A percentile compares a stretch with the other conserved stretches of the same genome.
These are phyloP conservation scores for Botrytis aclada DNA, from an alignment of 2,329 filamentous ascomycete species.

Conservation along the genomic window DNA sequence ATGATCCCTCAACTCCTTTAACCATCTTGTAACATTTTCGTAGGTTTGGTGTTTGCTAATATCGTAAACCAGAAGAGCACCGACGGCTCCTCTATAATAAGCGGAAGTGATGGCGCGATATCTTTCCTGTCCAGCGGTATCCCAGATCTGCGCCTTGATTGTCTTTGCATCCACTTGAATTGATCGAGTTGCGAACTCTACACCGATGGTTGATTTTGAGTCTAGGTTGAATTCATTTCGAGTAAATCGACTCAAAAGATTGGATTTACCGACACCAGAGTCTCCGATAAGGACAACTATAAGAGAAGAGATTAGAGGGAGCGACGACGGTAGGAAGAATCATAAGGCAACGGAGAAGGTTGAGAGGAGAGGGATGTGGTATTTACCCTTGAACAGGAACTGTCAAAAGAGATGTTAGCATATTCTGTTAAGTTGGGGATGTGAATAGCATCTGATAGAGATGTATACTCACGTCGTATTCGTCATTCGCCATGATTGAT, in stretches of 20 bases:
- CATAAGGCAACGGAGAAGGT: slow-evolving; percentile 27
- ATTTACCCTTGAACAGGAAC: slow-evolving; percentile 97
- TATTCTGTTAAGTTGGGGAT: slow-evolving; percentile 2
- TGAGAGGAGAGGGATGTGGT: slow-evolving; percentile 23
- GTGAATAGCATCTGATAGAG: neutral
- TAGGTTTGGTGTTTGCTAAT: slow-evolving; percentile 99
- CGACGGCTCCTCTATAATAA: slow-evolving; percentile 97
- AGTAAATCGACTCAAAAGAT: slow-evolving; percentile 98
- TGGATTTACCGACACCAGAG: slow-evolving; percentile 99
- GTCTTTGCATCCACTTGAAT: slow-evolving; percentile 99
- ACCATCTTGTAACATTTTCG: slow-evolving; percentile 97
- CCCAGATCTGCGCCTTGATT: slow-evolving; percentile 99
- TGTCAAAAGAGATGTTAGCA: slow-evolving; percentile 46
- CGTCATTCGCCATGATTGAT: slow-evolving; percentile 93
- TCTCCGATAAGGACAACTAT: slow-evolving; percentile 97
- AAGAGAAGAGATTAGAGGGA: slow-evolving; percentile 25
- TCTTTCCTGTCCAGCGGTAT: slow-evolving; percentile 97
- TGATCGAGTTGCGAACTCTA: slow-evolving; percentile 97
- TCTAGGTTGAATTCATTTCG: slow-evolving; percentile 99
- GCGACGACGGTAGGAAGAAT: slow-evolving; percentile 37
- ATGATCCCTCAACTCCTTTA: slow-evolving; percentile 97
- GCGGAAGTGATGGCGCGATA: slow-evolving; percentile 99
- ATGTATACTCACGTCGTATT: slow-evolving; percentile 85
- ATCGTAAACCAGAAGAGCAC: slow-evolving; percentile 96
- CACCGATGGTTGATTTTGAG: slow-evolving; percentile 98